Evolutionary conservation across 139 green algal species (phyloP).

Genomic region (Auxenochlorella pyrenoidosa): DNA sequence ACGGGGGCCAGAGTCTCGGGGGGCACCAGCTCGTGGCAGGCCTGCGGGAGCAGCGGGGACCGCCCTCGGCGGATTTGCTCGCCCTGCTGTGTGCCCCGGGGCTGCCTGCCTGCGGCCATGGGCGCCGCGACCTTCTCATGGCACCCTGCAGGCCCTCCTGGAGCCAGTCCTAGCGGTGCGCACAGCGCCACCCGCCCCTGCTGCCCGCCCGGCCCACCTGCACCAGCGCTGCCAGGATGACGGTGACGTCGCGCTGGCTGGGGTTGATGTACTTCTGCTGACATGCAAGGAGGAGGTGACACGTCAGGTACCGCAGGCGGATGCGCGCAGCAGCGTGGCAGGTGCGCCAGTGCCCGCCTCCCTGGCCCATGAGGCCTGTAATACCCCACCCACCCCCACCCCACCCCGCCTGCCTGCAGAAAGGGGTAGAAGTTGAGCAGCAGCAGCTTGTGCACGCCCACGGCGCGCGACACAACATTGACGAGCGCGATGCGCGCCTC

Average conservation of each 20-base stretch:
- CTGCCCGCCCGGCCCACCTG: constrained; percentile 45
- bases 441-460: constrained; percentile 93
- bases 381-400: too few species aligned
- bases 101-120: neutral
- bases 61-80: too few species aligned
- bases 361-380: too few species aligned
- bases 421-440: constrained; percentile 97
- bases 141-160: too few species aligned
- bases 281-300: constrained; percentile 41
- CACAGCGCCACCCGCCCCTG: too few species aligned
- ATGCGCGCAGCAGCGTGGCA: too few species aligned
- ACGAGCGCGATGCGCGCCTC: constrained; percentile 86
- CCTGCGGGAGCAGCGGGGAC: constrained; percentile 46
- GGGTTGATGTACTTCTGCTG: constrained; percentile 87
- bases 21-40: constrained; percentile 92
- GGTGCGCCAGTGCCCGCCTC: too few species aligned
- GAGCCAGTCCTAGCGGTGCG: too few species aligned
- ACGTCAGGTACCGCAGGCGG: too few species aligned
- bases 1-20: constrained; percentile 90
- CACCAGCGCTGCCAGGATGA: constrained; percentile 82
- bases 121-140: too few species aligned
- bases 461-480: constrained; percentile 67
- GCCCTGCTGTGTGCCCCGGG: too few species aligned
- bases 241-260: constrained; percentile 83
- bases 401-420: constrained; percentile 36